Evolutionary conservation across 192 early-diverging fungal species (phyloP).

Genomic region (Mortierella antarctica): DNA sequence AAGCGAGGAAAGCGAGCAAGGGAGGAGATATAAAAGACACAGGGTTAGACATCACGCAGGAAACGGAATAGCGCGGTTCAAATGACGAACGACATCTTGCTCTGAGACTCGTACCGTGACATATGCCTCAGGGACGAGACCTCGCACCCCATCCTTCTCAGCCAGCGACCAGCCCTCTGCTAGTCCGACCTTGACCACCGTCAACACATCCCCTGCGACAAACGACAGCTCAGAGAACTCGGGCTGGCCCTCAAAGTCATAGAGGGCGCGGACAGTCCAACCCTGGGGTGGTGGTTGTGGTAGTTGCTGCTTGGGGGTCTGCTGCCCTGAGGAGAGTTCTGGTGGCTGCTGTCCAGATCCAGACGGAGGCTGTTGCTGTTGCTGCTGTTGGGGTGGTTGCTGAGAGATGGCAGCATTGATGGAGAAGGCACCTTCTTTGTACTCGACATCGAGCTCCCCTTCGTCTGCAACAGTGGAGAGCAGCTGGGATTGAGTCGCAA

Average conservation of each 20-base stretch:
- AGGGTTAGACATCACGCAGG: background rate
- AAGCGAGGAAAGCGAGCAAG: background rate
- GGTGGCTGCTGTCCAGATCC: background rate
- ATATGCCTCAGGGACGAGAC: conserved; percentile 56
- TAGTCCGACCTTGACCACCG: conserved; percentile 45
- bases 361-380: conserved; percentile 14
- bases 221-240: conserved; percentile 55
- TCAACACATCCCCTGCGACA: conserved; percentile 53
- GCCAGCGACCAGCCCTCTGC: conserved; percentile 59
- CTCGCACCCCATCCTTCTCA: conserved; percentile 55
- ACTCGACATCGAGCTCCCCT: conserved; percentile 22
- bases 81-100: background rate
- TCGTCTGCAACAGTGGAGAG: conserved; percentile 16
- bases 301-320: conserved; percentile 1
- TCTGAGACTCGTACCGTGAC: conserved; percentile 47
- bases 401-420: conserved; percentile 25
- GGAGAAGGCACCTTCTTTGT: conserved; percentile 44
- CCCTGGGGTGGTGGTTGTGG: conserved; percentile 47
- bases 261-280: conserved; percentile 54
- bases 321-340: background rate
- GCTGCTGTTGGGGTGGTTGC: conserved; percentile 11
- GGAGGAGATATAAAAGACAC: background rate
- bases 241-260: conserved; percentile 55
- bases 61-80: background rate
- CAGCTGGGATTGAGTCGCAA: conserved; percentile 24